A percentile compares a stretch with the other conserved stretches of the same genome.
These are phyloP conservation scores for Eimeria sp. DNA, from an alignment of 169 alveolate species.

Conservation along the genomic window DNA sequence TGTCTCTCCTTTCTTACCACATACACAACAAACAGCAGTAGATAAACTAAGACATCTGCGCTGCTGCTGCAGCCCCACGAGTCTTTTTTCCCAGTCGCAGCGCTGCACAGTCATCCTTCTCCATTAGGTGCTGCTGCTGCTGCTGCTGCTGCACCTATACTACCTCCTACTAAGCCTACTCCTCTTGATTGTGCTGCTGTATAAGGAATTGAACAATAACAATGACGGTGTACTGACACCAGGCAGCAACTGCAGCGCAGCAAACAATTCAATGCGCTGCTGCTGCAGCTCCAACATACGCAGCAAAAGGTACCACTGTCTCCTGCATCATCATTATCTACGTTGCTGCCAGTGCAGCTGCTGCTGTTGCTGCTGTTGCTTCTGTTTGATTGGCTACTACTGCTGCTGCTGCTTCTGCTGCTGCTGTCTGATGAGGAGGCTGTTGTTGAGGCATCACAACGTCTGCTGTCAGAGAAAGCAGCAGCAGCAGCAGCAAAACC, in stretches of 20 bases:
- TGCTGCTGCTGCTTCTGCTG: conserved; percentile 30
- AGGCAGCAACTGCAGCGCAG: conserved; percentile 68
- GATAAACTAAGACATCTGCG: conserved; percentile 5
- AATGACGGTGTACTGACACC: conserved; percentile 59
- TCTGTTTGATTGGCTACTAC: background rate
- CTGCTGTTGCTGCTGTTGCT: conserved; percentile 24
- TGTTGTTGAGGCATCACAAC: too few species aligned
- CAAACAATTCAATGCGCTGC: conserved; percentile 37
- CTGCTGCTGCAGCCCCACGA: conserved; percentile 81
- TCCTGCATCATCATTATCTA: background rate
- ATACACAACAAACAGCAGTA: conserved; percentile 62
- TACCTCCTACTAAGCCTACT: background rate
- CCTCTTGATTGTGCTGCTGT: background rate
- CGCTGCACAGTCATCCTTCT: conserved; percentile 76
- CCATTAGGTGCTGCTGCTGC: background rate
- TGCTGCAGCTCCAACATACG: background rate
- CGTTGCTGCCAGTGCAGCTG: background rate
- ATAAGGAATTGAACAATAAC: conserved; percentile 19
- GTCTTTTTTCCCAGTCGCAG: conserved; percentile 70
- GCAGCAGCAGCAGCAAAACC: too few species aligned
- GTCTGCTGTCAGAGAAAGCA: too few species aligned
- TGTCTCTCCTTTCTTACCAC: conserved; percentile 80
- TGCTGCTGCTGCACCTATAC: background rate
- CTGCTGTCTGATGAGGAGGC: too few species aligned
- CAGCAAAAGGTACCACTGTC: conserved; percentile 16